These are phyloP conservation scores for Calonectria pauciramosa DNA, from an alignment of 2,329 filamentous ascomycete genomes.

Conservation along the genomic window DNA sequence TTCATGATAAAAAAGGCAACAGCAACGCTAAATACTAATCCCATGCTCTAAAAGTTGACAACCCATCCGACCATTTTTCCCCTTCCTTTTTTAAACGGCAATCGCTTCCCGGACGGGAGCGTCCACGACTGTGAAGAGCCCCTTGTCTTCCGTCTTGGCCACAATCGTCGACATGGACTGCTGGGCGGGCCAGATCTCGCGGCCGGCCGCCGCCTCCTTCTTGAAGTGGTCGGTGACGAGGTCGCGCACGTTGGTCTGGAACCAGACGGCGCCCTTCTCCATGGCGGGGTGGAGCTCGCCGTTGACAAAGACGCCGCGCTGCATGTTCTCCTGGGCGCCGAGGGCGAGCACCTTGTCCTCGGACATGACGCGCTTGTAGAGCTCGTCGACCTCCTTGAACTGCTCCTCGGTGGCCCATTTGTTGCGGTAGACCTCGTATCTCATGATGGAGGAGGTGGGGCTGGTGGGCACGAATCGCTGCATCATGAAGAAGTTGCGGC, in stretches of 20 bases:
- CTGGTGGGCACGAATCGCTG: slow-evolving; percentile 71
- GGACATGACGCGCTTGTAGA: slow-evolving; percentile 57
- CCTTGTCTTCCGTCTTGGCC: background rate
- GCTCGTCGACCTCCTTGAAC: slow-evolving; percentile 6
- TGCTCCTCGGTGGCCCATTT: slow-evolving; percentile 7
- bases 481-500: slow-evolving; percentile 72
- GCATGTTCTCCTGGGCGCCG: slow-evolving; percentile 63
- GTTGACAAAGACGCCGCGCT: slow-evolving; percentile 64
- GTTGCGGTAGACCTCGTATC: slow-evolving; percentile 61
- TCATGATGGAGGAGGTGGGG: slow-evolving; percentile 65
- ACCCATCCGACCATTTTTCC: background rate
- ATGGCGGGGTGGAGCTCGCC: slow-evolving; percentile 66
- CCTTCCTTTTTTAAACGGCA: background rate
- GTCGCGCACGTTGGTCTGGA: slow-evolving; percentile 24
- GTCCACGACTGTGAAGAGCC: background rate
- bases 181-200: slow-evolving; percentile 13
- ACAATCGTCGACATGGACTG: background rate
- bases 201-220: slow-evolving; percentile 11
- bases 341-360: slow-evolving; percentile 67
- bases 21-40: background rate
- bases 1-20: background rate
- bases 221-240: slow-evolving; percentile 9
- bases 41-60: background rate
- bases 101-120: background rate
- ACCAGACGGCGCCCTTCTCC: slow-evolving; percentile 56